These are phyloP conservation scores for Chlamydomonas reinhardtii DNA, from an alignment of 163 green algal genomes.

Conservation along the genomic window DNA sequence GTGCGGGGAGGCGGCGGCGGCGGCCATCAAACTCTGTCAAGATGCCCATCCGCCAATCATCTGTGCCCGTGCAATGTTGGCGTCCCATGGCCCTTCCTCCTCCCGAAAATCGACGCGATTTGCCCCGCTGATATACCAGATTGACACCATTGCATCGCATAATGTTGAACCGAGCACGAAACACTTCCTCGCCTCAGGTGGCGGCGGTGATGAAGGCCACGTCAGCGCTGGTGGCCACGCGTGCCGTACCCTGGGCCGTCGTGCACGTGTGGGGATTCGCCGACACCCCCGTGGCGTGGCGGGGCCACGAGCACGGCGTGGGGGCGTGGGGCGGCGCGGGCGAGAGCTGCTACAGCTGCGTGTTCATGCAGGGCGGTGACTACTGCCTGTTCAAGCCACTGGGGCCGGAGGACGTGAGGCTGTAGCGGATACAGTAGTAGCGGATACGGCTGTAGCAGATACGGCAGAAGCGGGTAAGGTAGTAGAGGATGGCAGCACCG, in stretches of 20 bases:
- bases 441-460: background rate
- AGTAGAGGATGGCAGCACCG: too few species aligned
- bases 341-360: constrained; percentile 35
- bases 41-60: too few species aligned
- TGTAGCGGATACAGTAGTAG: background rate
- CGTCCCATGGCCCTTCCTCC: too few species aligned
- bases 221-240: background rate
- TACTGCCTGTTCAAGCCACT: constrained; percentile 39
- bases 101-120: too few species aligned
- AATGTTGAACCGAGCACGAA: too few species aligned
- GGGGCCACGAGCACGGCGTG: constrained; percentile 28
- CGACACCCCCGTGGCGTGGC: constrained; percentile 44
- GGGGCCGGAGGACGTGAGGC: constrained; percentile 2
- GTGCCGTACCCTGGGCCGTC: constrained; percentile 22
- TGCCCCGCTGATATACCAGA: too few species aligned
- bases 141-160: too few species aligned
- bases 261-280: constrained; percentile 46
- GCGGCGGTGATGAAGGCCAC: background rate
- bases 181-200: constrained; percentile 7
- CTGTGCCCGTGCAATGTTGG: too few species aligned
- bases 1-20: background rate
- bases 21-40: too few species aligned
- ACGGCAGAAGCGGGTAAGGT: background rate
- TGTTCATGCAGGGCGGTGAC: background rate
- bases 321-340: constrained; percentile 25